Evolutionary conservation across 192 early-diverging fungal genomes (phyloP).

Genomic region (Mortierella alpina): DNA sequence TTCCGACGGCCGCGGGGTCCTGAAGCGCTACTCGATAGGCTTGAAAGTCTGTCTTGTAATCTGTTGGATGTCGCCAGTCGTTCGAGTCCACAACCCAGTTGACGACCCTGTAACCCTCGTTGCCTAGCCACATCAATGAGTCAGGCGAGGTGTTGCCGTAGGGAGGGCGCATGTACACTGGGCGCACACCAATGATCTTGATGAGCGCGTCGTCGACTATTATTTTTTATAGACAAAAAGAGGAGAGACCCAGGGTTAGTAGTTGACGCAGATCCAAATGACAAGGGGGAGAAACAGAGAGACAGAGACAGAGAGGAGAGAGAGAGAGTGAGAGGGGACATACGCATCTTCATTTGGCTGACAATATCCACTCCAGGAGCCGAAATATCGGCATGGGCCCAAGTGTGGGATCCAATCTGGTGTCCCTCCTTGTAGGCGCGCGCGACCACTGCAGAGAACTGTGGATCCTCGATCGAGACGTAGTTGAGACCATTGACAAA

Average conservation of each 20-base stretch:
- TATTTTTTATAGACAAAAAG: too few relatives aligned
- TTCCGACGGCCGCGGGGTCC: background rate
- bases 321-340: background rate
- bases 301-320: background rate
- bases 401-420: constrained; percentile 69
- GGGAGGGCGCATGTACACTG: constrained; percentile 62
- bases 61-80: constrained; percentile 41
- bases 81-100: constrained; percentile 60
- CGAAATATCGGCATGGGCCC: constrained; percentile 57
- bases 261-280: too few relatives aligned
- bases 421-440: constrained; percentile 64
- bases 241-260: too few relatives aligned
- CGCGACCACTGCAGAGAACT: constrained; percentile 57
- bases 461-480: constrained; percentile 21
- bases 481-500: constrained; percentile 52
- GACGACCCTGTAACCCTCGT: constrained; percentile 48
- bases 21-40: constrained; percentile 20
- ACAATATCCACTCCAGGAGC: constrained; percentile 19
- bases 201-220: constrained; percentile 27
- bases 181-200: constrained; percentile 58
- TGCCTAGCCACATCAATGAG: constrained; percentile 19
- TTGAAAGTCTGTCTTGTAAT: constrained; percentile 1
- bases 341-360: constrained; percentile 17
- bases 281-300: too few relatives aligned
- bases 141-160: constrained; percentile 51